Evolutionary conservation across 208 protist genomes (phyloP).

Genomic region (Giardia duodenalis): DNA sequence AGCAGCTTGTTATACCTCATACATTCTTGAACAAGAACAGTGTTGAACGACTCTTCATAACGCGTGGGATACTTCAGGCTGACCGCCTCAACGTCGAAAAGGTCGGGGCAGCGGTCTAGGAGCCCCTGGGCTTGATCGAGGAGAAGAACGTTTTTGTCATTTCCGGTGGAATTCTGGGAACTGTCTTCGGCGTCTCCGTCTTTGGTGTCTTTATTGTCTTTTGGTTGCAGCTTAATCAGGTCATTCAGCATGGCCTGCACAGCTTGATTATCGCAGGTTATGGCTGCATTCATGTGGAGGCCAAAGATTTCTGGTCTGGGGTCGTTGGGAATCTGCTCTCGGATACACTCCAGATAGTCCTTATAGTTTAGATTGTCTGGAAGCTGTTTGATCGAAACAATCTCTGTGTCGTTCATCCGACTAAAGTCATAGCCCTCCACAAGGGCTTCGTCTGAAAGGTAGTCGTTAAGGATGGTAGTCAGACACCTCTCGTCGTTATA

Average conservation of each 20-base stretch:
- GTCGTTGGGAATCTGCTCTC: conserved; percentile 63
- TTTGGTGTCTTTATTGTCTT: conserved; percentile 60
- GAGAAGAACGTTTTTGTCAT: conserved; percentile 60
- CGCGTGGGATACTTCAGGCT: conserved; percentile 66
- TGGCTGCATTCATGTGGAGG: conserved; percentile 87
- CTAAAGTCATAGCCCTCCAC: conserved; percentile 69
- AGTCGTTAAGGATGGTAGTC: conserved; percentile 71
- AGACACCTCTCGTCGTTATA: conserved; percentile 83
- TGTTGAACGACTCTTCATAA: conserved; percentile 93
- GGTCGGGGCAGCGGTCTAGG: background rate
- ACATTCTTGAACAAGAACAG: conserved; percentile 84
- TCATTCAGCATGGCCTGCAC: conserved; percentile 61
- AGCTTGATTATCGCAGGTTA: conserved; percentile 72
- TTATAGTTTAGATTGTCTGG: background rate
- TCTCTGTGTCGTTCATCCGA: conserved; percentile 75
- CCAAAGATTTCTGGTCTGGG: conserved; percentile 89
- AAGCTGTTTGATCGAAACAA: conserved; percentile 83
- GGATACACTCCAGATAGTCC: conserved; percentile 66
- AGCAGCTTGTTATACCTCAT: conserved; percentile 83
- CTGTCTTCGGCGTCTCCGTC: conserved; percentile 41
- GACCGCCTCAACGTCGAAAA: conserved; percentile 42
- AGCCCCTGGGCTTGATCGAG: conserved; percentile 76
- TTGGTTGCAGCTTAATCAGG: conserved; percentile 61
- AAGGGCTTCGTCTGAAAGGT: conserved; percentile 68
- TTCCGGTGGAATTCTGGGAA: background rate